Evolutionary conservation across 225 moss, liverwort and hornwort species (phyloP).

Genomic region (Neckera pumila): DNA sequence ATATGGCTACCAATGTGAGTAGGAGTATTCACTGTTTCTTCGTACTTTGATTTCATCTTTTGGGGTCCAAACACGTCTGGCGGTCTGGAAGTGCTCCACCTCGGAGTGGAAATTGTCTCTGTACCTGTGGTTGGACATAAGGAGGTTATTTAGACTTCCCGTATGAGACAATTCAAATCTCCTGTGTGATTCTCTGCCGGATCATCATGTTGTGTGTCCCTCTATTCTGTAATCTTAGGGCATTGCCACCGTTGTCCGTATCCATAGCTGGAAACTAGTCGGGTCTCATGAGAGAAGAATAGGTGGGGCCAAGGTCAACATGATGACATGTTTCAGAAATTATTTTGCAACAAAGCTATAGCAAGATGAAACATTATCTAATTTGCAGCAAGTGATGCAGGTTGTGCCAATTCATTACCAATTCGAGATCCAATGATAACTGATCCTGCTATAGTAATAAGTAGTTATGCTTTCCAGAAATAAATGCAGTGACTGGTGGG

Average conservation of each 20-base stretch:
- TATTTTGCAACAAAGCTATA: background rate
- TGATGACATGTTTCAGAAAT: background rate
- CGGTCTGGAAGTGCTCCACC: background rate
- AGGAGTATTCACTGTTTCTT: background rate
- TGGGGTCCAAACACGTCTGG: background rate
- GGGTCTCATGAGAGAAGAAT: background rate
- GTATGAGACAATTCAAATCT: background rate
- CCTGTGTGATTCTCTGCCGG: background rate
- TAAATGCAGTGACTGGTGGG: background rate
- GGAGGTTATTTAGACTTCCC: background rate
- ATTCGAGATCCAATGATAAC: background rate
- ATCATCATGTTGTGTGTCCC: background rate
- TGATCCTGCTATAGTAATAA: too few relatives aligned
- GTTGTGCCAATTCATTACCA: background rate
- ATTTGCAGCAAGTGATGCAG: background rate
- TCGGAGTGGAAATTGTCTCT: background rate
- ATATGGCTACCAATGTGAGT: background rate
- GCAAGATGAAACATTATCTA: background rate
- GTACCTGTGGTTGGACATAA: background rate
- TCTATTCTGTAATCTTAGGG: background rate
- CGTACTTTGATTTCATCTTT: slow-evolving; percentile 2
- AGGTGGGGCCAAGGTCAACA: background rate
- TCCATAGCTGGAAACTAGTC: background rate
- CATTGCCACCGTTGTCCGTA: background rate
- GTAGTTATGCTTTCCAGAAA: background rate